phyloP scores from a whole-genome alignment of 2,329 filamentous ascomycete species.

The Rugonectria rugulosa region DNA sequence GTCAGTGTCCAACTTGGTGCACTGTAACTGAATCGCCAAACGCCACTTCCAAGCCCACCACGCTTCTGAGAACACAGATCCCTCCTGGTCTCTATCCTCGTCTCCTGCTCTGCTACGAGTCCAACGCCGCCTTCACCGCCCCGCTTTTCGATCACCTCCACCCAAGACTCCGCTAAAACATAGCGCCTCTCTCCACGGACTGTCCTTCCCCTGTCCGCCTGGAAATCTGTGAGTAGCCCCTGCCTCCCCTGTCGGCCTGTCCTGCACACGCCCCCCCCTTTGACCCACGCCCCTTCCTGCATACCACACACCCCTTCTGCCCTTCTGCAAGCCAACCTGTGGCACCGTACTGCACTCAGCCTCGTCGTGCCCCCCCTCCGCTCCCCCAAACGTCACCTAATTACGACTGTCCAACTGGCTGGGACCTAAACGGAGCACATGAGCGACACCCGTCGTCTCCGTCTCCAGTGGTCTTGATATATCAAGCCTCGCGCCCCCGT shows the following conservation, averaged over 20 bases:
- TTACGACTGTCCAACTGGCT: conserved; percentile 45
- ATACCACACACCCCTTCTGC: conserved; percentile 11
- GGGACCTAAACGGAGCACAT: conserved; percentile 42
- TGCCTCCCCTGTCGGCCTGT: not conserved
- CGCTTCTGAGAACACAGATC: conserved; percentile 17
- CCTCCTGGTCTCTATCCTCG: too few species aligned
- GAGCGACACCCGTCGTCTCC: conserved; percentile 32
- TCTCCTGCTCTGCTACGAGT: too few species aligned
- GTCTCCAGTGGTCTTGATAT: conserved; percentile 37
- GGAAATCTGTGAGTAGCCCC: conserved; percentile 11
- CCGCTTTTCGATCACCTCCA: conserved; percentile 12
- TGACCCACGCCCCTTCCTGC: not conserved
- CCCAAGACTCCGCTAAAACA: conserved; percentile 18
- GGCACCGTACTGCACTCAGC: conserved; percentile 45
- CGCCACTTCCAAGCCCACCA: conserved; percentile 18
- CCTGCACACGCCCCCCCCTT: conserved; percentile 5
- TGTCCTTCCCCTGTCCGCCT: conserved; percentile 29
- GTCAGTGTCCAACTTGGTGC: too few species aligned
- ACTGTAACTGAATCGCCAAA: conserved; percentile 22
- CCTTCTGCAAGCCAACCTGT: conserved; percentile 28
- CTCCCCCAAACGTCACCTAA: conserved; percentile 51
- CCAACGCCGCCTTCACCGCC: conserved; percentile 13
- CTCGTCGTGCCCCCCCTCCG: conserved; percentile 47
- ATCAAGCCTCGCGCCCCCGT: conserved; percentile 38
- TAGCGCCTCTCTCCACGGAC: conserved; percentile 21